Conservation (phyloP, 768 basidiomycete genomes). For the Termitomyces sp. region DNA sequence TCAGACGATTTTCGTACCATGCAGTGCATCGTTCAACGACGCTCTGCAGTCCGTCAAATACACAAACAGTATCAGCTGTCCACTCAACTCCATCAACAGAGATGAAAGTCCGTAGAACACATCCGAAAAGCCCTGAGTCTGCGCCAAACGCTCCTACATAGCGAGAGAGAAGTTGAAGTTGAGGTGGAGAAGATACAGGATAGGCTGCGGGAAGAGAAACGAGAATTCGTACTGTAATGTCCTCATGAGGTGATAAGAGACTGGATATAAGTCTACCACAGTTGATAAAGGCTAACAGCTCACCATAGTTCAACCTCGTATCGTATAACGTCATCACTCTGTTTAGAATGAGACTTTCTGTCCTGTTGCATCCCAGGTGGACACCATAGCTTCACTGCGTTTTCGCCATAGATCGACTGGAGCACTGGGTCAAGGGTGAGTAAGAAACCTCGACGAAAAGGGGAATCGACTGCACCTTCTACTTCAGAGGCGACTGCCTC, state of each 20-base stretch:
- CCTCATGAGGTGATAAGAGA: slow-evolving; percentile 48
- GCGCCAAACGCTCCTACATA: slow-evolving; percentile 80
- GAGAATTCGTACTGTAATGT: slow-evolving; percentile 44
- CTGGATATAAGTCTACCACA: slow-evolving; percentile 28
- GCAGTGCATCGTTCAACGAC: slow-evolving; percentile 56
- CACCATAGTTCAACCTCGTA: slow-evolving; percentile 65
- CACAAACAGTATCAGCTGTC: slow-evolving; percentile 65
- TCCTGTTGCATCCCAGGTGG: slow-evolving; percentile 22
- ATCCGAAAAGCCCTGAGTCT: slow-evolving; percentile 68
- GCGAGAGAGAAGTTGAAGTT: slow-evolving; percentile 78
- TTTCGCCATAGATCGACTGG: slow-evolving; percentile 78
- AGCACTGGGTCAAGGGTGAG: slow-evolving; percentile 39
- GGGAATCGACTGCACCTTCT: slow-evolving; percentile 28
- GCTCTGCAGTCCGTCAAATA: slow-evolving; percentile 83
- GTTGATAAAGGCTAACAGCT: slow-evolving; percentile 19
- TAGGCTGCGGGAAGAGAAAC: slow-evolving; percentile 59
- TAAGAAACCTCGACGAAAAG: not conserved
- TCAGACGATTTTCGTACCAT: slow-evolving; percentile 72
- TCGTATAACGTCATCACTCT: slow-evolving; percentile 38
- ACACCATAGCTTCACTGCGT: slow-evolving; percentile 56
- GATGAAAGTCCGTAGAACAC: slow-evolving; percentile 74
- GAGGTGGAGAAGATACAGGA: slow-evolving; percentile 65
- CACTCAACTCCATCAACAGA: slow-evolving; percentile 76
- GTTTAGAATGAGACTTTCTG: slow-evolving; percentile 8
- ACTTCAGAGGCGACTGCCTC: slow-evolving; percentile 42